A percentile compares a stretch with the other conserved stretches of the same genome.
Evolutionary conservation across 108 stramenopile genomes (phyloP).

Genomic region (Cyclotella atomus): DNA sequence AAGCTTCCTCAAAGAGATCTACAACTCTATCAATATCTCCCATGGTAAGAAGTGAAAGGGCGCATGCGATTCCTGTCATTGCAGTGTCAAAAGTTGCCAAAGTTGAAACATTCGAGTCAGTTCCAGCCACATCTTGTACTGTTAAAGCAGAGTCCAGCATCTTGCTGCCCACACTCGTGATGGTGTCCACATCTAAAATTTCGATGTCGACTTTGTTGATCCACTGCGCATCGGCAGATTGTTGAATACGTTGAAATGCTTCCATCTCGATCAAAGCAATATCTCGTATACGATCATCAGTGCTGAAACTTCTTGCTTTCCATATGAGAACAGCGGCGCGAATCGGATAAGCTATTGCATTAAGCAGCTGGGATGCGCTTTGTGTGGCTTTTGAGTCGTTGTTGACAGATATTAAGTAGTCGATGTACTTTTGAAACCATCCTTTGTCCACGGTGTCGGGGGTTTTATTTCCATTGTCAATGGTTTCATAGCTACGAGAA

Average conservation of each 20-base stretch:
- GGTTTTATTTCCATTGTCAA: too few relatives aligned
- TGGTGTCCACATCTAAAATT: slow-evolving; percentile 1
- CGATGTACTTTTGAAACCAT: slow-evolving; percentile 33
- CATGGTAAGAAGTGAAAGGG: slow-evolving; percentile 21
- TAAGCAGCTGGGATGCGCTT: slow-evolving; percentile 7
- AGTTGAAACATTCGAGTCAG: too few relatives aligned
- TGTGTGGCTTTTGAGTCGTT: background rate
- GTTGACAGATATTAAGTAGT: slow-evolving; percentile 15
- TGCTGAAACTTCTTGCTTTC: slow-evolving; percentile 41
- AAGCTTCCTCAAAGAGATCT: too few relatives aligned
- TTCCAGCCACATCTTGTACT: background rate
- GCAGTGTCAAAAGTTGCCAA: background rate
- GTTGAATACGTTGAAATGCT: slow-evolving; percentile 45
- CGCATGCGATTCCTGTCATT: slow-evolving; percentile 21
- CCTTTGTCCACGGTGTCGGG: too few relatives aligned
- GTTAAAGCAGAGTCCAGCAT: slow-evolving; percentile 8
- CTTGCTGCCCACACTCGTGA: background rate
- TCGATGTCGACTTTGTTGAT: slow-evolving; percentile 3
- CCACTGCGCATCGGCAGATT: slow-evolving; percentile 38
- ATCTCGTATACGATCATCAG: slow-evolving; percentile 71
- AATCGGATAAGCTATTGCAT: slow-evolving; percentile 35
- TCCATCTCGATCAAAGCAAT: slow-evolving; percentile 57
- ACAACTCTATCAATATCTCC: slow-evolving; percentile 40
- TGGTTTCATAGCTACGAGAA: background rate
- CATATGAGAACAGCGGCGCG: slow-evolving; percentile 54